phyloP scores from a whole-genome alignment of 2,329 filamentous ascomycete genomes.

The Coniochaeta sp. region DNA sequence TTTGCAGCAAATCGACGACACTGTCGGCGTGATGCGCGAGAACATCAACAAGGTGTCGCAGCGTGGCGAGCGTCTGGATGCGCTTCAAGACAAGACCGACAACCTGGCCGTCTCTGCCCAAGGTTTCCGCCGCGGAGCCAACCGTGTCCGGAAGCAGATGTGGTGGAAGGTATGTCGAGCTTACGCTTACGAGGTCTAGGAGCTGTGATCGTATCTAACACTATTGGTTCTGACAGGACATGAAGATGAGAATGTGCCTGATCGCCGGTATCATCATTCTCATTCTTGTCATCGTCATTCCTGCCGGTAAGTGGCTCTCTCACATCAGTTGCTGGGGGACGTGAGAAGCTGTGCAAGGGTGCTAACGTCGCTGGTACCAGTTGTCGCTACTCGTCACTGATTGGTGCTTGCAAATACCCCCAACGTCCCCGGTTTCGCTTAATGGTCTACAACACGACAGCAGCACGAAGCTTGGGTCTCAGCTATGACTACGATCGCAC shows the following conservation, averaged over 20 bases:
- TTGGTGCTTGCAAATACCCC: neutral
- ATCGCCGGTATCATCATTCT: constrained; percentile 86
- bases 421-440: neutral
- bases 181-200: neutral
- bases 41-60: constrained; percentile 97
- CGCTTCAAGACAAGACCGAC: constrained; percentile 88
- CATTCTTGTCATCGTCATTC: constrained; percentile 89
- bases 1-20: constrained; percentile 89
- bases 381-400: constrained; percentile 12
- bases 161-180: constrained; percentile 70
- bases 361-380: constrained; percentile 10
- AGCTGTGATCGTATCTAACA: neutral
- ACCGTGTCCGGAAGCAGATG: constrained; percentile 95
- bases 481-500: constrained; percentile 11
- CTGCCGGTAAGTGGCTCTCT: constrained; percentile 59
- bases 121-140: constrained; percentile 92
- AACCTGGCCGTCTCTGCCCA: constrained; percentile 89
- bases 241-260: constrained; percentile 99
- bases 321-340: neutral
- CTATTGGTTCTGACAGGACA: constrained; percentile 47
- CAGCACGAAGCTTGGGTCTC: neutral
- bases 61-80: constrained; percentile 82
- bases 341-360: constrained; percentile 7
- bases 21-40: constrained; percentile 89
- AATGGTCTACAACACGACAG: neutral